phyloP scores from a whole-genome alignment of 768 basidiomycete genomes.

The Lactarius trivialis region DNA sequence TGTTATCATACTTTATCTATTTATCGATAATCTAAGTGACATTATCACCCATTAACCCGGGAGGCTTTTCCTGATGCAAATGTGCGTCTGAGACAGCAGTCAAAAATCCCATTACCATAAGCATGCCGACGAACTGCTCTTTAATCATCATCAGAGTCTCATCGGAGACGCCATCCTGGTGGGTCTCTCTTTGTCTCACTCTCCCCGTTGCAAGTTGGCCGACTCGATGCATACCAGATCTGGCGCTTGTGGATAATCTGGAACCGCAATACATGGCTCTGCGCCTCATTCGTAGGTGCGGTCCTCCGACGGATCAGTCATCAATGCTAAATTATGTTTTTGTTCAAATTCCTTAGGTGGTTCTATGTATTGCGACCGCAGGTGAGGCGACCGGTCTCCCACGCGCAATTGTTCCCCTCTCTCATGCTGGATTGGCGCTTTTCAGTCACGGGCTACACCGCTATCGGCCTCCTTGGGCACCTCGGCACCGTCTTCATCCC shows the following conservation, averaged over 20 bases:
- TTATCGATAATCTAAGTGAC: too few relatives aligned
- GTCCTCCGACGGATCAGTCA: neutral
- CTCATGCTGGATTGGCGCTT: neutral
- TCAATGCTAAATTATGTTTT: neutral
- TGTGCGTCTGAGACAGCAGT: neutral
- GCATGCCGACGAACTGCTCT: neutral
- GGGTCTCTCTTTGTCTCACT: neutral
- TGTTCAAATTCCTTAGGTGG: neutral
- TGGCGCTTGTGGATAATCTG: slow-evolving; percentile 20
- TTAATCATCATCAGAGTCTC: neutral
- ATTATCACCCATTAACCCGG: too few relatives aligned
- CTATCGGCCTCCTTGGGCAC: neutral
- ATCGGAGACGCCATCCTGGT: slow-evolving; percentile 18
- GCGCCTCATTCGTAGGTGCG: slow-evolving; percentile 8
- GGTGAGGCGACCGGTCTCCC: neutral
- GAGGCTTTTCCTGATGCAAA: too few relatives aligned
- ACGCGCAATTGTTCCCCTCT: too few relatives aligned
- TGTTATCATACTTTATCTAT: too few relatives aligned
- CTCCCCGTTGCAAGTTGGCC: neutral
- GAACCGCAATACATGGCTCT: slow-evolving; percentile 6
- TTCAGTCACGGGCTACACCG: slow-evolving; percentile 10
- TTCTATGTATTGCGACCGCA: neutral
- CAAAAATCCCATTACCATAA: neutral
- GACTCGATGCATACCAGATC: slow-evolving; percentile 1
- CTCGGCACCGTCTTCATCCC: slow-evolving; percentile 1